These are phyloP conservation scores for Raddia guianensis DNA, from an alignment of 176 grass and related monocot genomes.

Conservation along the genomic window DNA sequence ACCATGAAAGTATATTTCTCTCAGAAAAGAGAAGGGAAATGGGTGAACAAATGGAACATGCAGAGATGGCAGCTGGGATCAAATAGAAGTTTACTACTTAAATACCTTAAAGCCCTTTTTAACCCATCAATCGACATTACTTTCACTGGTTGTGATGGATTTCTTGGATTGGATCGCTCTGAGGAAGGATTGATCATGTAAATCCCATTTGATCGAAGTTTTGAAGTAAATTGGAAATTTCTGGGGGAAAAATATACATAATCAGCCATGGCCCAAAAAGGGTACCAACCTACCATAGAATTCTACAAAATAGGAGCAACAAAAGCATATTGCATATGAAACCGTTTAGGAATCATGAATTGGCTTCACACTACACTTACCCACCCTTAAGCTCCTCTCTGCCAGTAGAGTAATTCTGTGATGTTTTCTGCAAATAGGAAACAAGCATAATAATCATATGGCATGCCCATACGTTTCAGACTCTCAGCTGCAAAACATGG, in stretches of 20 bases:
- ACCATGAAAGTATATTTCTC: not conserved
- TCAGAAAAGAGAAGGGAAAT: not conserved
- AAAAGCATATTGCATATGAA: not conserved
- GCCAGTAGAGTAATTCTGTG: conserved; percentile 71
- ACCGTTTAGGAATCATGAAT: not conserved
- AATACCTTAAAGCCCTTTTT: conserved; percentile 87
- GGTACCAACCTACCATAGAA: not conserved
- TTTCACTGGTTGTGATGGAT: conserved; percentile 66
- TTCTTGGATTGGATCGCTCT: conserved; percentile 51
- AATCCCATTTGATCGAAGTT: conserved; percentile 70
- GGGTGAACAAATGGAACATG: not conserved
- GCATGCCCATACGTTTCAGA: not conserved
- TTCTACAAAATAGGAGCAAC: not conserved
- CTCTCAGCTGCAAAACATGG: conserved; percentile 17
- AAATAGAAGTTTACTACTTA: not conserved
- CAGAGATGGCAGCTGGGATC: not conserved
- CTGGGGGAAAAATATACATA: conserved; percentile 38
- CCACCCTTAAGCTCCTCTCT: conserved; percentile 90
- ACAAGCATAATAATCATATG: conserved; percentile 33
- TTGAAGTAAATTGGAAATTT: conserved; percentile 72
- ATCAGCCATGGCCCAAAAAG: conserved; percentile 13
- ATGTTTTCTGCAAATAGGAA: conserved; percentile 60
- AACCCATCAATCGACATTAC: conserved; percentile 80
- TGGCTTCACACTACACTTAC: conserved; percentile 61
- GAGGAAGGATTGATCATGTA: conserved; percentile 75